A percentile compares a stretch with the other conserved stretches of the same genome.
Conservation (phyloP, 441 rosid species). For the Pelargonium myrrhifolium region DNA sequence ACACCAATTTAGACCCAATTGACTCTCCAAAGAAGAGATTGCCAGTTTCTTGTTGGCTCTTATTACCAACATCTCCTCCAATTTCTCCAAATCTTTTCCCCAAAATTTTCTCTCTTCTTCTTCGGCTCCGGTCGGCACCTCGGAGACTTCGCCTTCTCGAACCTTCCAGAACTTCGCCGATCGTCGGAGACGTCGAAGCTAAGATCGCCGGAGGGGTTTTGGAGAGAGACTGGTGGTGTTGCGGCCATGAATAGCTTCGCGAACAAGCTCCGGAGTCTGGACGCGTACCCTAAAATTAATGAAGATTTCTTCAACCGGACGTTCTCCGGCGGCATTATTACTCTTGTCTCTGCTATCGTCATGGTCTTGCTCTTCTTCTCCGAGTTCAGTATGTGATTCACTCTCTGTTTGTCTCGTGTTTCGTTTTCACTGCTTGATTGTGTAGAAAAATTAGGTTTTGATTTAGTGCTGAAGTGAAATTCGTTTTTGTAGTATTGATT, state of each 20-base stretch:
- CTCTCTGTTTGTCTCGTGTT: background rate
- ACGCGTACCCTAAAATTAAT: constrained; percentile 29
- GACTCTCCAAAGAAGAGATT: no score
- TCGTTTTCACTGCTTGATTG: background rate
- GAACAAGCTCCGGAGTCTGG: constrained; percentile 22
- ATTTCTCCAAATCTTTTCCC: no score
- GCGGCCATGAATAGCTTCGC: constrained; percentile 18
- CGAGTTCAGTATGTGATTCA: constrained; percentile 22
- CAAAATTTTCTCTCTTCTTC: no score
- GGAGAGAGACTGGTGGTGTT: background rate
- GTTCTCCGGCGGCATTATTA: constrained; percentile 26
- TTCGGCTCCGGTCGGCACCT: no score
- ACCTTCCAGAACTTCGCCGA: no score
- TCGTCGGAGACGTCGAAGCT: no score
- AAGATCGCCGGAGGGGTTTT: no score
- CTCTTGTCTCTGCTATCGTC: constrained; percentile 22
- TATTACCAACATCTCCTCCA: no score
- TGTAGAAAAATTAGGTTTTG: background rate
- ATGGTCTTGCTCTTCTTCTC: constrained; percentile 26
- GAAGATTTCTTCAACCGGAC: constrained; percentile 30
- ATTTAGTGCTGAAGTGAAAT: background rate
- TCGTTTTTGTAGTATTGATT: background rate
- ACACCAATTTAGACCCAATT: no score
- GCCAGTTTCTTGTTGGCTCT: no score
- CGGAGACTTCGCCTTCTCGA: no score